Conservation (phyloP, 148 eudicot genomes). For the Fagopyrum tataricum region DNA sequence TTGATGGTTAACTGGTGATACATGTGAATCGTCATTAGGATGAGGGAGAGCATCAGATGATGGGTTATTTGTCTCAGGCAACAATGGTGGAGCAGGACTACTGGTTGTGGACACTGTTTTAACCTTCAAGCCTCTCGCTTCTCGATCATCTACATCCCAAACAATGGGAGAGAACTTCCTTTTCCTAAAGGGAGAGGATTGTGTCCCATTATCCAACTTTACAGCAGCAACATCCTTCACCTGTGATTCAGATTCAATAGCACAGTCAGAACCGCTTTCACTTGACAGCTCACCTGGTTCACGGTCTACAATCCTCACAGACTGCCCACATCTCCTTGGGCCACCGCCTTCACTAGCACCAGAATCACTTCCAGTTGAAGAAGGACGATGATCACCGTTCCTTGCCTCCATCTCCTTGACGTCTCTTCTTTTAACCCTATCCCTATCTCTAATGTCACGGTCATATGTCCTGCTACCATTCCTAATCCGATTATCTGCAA, state of each 20-base stretch:
- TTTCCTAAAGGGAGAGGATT: conserved; percentile 43
- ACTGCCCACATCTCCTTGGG: conserved; percentile 32
- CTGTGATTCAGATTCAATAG: conserved; percentile 34
- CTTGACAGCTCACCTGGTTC: conserved; percentile 96
- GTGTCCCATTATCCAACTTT: conserved; percentile 34
- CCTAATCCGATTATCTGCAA: conserved; percentile 32
- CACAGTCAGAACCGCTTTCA: conserved; percentile 86
- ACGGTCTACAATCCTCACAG: conserved; percentile 36
- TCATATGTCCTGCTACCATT: conserved; percentile 28
- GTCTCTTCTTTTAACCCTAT: conserved; percentile 60
- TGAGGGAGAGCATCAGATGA: conserved; percentile 25
- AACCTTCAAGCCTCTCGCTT: conserved; percentile 19
- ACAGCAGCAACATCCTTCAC: conserved; percentile 22
- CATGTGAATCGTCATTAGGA: conserved; percentile 18
- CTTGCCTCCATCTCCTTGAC: conserved; percentile 53
- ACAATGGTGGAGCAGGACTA: conserved; percentile 33
- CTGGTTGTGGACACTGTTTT: conserved; percentile 17
- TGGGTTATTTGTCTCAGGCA: conserved; percentile 27
- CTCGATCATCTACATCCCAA: conserved; percentile 85
- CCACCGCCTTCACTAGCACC: conserved; percentile 39
- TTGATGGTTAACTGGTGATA: not conserved
- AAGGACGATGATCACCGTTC: conserved; percentile 43
- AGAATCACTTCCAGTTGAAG: conserved; percentile 56
- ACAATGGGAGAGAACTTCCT: conserved; percentile 88
- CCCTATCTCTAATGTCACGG: conserved; percentile 21